Evolutionary conservation across 768 basidiomycete species (phyloP).

Genomic region (Kwoniella dejecticola): DNA sequence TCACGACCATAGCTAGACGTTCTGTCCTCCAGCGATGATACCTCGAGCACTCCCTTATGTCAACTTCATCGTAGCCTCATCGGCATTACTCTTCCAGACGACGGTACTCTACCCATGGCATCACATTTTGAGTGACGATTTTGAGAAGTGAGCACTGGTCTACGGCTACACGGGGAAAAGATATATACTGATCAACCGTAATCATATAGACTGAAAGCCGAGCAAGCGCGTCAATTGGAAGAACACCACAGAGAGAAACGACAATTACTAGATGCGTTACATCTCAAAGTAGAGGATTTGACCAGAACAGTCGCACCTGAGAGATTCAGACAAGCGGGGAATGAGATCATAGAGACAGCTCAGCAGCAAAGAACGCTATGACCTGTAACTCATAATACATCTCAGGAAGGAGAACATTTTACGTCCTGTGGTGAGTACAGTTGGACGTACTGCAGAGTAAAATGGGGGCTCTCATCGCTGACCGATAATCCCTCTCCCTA

Average conservation of each 20-base stretch:
- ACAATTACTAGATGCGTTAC: slow-evolving; percentile 8
- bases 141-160: slow-evolving; percentile 8
- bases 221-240: slow-evolving; percentile 22
- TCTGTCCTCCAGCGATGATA: no score
- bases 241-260: slow-evolving; percentile 23
- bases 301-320: slow-evolving; percentile 13
- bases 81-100: slow-evolving; percentile 14
- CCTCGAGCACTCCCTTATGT: slow-evolving; percentile 20
- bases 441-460: no score
- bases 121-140: slow-evolving; percentile 13
- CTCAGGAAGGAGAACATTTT: no score
- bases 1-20: no score
- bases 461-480: no score
- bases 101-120: slow-evolving; percentile 22
- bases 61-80: slow-evolving; percentile 21
- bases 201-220: slow-evolving; percentile 15
- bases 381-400: no score
- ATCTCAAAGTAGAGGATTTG: slow-evolving; percentile 20
- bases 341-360: slow-evolving; percentile 5
- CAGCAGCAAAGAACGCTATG: background rate
- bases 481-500: no score
- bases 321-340: background rate
- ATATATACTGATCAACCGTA: background rate
- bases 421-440: no score
- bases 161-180: background rate